Conservation (phyloP, 129 eudicot genomes). For the Apium graveolens region DNA sequence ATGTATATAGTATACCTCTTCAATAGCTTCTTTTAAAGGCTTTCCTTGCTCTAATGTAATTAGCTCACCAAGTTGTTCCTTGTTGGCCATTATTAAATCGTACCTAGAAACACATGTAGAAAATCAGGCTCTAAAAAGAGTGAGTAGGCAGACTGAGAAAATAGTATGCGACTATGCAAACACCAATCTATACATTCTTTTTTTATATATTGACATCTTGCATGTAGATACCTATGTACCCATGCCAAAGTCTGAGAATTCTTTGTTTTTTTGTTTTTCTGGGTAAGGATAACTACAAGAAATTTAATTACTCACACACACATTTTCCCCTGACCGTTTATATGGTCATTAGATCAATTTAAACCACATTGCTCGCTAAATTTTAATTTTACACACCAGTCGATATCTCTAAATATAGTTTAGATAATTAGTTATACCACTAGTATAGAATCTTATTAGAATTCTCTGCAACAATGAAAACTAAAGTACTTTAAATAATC, state of each 20-base stretch:
- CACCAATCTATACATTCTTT: too few species aligned
- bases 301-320: neutral
- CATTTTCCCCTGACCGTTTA: neutral
- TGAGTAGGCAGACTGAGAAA: neutral
- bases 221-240: neutral
- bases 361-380: neutral
- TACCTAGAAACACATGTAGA: constrained; percentile 33
- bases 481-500: constrained; percentile 5
- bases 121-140: neutral
- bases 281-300: neutral
- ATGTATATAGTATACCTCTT: constrained; percentile 48
- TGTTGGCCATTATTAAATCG: constrained; percentile 59
- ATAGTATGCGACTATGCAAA: too few species aligned
- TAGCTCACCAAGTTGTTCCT: constrained; percentile 85
- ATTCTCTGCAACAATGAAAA: neutral
- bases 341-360: neutral
- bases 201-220: too few species aligned
- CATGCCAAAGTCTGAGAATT: neutral
- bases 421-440: neutral
- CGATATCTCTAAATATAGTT: neutral
- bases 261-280: neutral
- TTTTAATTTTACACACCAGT: neutral
- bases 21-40: constrained; percentile 89
- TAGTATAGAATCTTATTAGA: neutral
- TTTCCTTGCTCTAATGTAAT: constrained; percentile 93